These are phyloP conservation scores for Cryptococcus maquisensis DNA, from an alignment of 1,284 basidiomycete genomes.

Conservation along the genomic window DNA sequence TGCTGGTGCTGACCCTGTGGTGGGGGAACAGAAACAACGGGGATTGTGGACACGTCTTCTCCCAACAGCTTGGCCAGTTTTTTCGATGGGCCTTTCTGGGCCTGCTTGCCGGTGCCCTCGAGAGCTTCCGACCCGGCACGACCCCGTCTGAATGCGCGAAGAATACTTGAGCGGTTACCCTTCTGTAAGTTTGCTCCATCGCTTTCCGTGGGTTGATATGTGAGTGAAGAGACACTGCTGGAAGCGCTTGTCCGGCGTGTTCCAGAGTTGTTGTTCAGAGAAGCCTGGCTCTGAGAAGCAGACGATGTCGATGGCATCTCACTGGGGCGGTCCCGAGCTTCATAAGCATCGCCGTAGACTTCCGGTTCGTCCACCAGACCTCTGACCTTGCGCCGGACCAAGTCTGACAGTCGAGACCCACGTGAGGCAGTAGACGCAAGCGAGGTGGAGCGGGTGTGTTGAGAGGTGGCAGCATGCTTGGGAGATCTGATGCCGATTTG, in stretches of 20 bases:
- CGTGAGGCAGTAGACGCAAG: constrained; percentile 7
- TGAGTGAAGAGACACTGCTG: constrained; percentile 37
- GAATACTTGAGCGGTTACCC: constrained; percentile 30
- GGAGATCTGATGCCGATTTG: constrained; percentile 26
- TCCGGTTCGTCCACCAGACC: constrained; percentile 42
- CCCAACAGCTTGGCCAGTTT: constrained; percentile 75
- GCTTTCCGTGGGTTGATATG: constrained; percentile 28
- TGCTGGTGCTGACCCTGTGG: constrained; percentile 24
- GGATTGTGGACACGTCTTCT: constrained; percentile 52
- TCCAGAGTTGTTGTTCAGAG: constrained; percentile 1
- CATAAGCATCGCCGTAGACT: constrained; percentile 26
- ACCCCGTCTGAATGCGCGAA: constrained; percentile 31
- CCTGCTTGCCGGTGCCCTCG: constrained; percentile 7
- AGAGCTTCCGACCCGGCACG: constrained; percentile 30
- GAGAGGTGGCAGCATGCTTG: constrained; percentile 4
- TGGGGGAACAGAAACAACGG: constrained; percentile 52
- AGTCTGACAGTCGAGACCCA: constrained; percentile 2
- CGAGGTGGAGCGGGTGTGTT: not conserved
- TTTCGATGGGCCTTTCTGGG: constrained; percentile 23
- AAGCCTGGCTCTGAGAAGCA: not conserved
- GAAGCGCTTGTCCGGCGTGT: constrained; percentile 2
- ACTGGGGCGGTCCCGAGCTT: constrained; percentile 17
- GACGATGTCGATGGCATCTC: constrained; percentile 11
- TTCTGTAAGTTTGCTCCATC: constrained; percentile 30
- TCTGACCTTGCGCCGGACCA: constrained; percentile 8